phyloP scores from a whole-genome alignment of 805 yeast genomes.

The Schwanniomyces vanrijiae region DNA sequence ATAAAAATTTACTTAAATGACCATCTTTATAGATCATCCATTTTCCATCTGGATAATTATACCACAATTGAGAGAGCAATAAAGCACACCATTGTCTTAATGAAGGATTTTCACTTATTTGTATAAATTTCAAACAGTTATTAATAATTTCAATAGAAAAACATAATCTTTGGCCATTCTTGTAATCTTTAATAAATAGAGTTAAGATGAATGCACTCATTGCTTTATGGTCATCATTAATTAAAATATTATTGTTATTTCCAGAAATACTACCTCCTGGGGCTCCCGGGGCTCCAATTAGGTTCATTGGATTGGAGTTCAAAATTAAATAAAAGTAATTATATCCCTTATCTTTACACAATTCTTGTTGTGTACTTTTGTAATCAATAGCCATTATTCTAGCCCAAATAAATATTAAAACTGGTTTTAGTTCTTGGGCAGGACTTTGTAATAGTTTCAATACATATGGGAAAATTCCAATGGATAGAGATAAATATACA shows the following conservation, averaged over 20 bases:
- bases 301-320: slow-evolving; percentile 39
- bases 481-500: slow-evolving; percentile 85
- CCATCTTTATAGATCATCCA: slow-evolving; percentile 68
- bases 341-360: slow-evolving; percentile 87
- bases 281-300: slow-evolving; percentile 30
- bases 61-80: slow-evolving; percentile 75
- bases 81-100: slow-evolving; percentile 91
- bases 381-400: slow-evolving; percentile 95
- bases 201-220: slow-evolving; percentile 92
- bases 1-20: slow-evolving; percentile 53
- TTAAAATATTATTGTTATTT: slow-evolving; percentile 32
- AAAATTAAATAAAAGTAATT: slow-evolving; percentile 82
- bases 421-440: slow-evolving; percentile 92
- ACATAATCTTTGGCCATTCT: slow-evolving; percentile 77
- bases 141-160: slow-evolving; percentile 70
- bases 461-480: slow-evolving; percentile 95
- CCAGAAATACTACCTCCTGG: slow-evolving; percentile 22
- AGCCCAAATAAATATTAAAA: slow-evolving; percentile 95
- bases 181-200: slow-evolving; percentile 77
- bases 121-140: slow-evolving; percentile 65
- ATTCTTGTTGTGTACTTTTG: slow-evolving; percentile 84
- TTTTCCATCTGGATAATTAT: slow-evolving; percentile 70
- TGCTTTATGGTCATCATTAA: slow-evolving; percentile 84
- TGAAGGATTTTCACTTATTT: slow-evolving; percentile 76
- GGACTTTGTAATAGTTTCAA: slow-evolving; percentile 88